phyloP scores from a whole-genome alignment of 495 filamentous ascomycete genomes.

The Oleoguttula mirabilis region DNA sequence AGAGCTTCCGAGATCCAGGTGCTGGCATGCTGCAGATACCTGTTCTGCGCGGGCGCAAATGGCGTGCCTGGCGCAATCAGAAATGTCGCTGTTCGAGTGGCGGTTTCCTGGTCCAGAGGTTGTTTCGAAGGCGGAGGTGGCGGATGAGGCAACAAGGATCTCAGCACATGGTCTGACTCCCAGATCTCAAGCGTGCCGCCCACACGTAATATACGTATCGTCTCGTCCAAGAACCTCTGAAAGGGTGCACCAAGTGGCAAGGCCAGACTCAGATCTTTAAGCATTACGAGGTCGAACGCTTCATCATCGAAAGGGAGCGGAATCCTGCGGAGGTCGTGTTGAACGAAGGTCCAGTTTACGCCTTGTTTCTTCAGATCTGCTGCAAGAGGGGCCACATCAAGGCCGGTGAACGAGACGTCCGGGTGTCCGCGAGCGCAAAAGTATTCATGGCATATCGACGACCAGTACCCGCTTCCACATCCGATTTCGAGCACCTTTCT shows the following conservation, averaged over 20 bases:
- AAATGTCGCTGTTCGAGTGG: constrained; percentile 62
- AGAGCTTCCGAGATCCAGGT: constrained; percentile 66
- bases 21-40: constrained; percentile 75
- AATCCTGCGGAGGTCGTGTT: constrained; percentile 64
- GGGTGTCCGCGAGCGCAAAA: constrained; percentile 46
- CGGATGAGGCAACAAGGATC: constrained; percentile 64
- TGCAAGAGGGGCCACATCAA: constrained; percentile 70
- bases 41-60: constrained; percentile 63
- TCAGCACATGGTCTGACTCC: constrained; percentile 69
- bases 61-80: constrained; percentile 71
- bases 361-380: constrained; percentile 60
- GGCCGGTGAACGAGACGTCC: constrained; percentile 55
- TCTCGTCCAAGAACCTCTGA: constrained; percentile 62
- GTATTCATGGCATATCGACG: constrained; percentile 67
- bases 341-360: constrained; percentile 78
- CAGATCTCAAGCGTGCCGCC: constrained; percentile 79
- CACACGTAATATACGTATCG: constrained; percentile 60
- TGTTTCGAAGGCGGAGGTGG: constrained; percentile 42
- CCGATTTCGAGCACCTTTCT: constrained; percentile 72
- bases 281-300: constrained; percentile 82
- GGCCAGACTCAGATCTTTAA: constrained; percentile 72
- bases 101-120: constrained; percentile 49
- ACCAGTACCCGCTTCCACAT: constrained; percentile 86
- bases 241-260: constrained; percentile 45
- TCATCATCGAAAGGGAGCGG: constrained; percentile 71